phyloP scores from a whole-genome alignment of 1,284 basidiomycete genomes.

The Earliella scabrosa region DNA sequence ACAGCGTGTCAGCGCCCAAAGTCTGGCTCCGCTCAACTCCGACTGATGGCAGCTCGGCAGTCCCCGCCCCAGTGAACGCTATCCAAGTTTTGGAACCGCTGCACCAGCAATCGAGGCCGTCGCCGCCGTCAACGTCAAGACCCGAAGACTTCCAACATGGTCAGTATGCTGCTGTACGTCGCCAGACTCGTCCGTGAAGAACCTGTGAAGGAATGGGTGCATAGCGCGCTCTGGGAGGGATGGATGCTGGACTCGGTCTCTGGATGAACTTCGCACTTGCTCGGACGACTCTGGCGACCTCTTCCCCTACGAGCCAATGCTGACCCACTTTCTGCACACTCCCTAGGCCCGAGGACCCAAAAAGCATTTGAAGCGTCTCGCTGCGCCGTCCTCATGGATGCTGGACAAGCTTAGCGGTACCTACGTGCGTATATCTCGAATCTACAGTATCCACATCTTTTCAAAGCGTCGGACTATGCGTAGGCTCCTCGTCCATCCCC shows the following conservation, averaged over 20 bases:
- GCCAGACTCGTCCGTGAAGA: conserved; percentile 20
- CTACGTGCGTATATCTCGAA: conserved; percentile 68
- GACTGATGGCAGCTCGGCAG: conserved; percentile 19
- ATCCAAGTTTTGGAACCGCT: conserved; percentile 24
- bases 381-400: conserved; percentile 99
- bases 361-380: conserved; percentile 99
- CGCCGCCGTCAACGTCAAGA: conserved; percentile 41
- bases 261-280: conserved; percentile 36
- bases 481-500: conserved; percentile 96
- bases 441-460: neutral
- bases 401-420: conserved; percentile 98
- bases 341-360: conserved; percentile 94
- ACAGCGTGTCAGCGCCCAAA: too few species aligned
- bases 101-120: conserved; percentile 31
- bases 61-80: conserved; percentile 23
- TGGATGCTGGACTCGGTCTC: conserved; percentile 34
- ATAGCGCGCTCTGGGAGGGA: conserved; percentile 25
- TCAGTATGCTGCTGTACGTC: conserved; percentile 36
- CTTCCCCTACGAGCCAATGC: conserved; percentile 17
- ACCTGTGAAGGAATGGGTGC: conserved; percentile 20
- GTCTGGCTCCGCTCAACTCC: conserved; percentile 18
- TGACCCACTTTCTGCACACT: conserved; percentile 19
- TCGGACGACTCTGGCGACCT: conserved; percentile 22
- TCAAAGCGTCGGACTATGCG: neutral
- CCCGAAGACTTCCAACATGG: conserved; percentile 44